These are phyloP conservation scores for Colletotrichum gigasporum DNA, from an alignment of 2,329 filamentous ascomycete species.

Conservation along the genomic window DNA sequence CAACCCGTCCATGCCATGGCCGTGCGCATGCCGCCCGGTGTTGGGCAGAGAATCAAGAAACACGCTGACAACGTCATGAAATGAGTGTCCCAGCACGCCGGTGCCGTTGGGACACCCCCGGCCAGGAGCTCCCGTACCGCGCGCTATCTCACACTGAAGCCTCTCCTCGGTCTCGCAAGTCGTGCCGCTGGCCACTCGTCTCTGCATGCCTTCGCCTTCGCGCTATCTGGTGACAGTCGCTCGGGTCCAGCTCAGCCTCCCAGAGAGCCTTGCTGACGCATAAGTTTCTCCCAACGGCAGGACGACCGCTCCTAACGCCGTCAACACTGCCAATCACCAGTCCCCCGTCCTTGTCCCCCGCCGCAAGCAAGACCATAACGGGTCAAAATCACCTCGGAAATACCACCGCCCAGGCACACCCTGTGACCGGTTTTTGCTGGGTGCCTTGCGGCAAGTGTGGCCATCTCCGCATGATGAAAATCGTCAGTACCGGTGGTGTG, in stretches of 20 bases:
- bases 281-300: constrained; percentile 6
- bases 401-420: neutral
- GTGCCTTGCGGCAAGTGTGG: neutral
- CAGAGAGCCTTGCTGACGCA: constrained; percentile 4
- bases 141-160: neutral
- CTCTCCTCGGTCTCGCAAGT: neutral
- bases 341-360: neutral
- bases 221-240: constrained; percentile 12
- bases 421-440: neutral
- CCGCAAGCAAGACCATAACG: constrained; percentile 12
- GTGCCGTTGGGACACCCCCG: neutral
- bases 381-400: neutral
- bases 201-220: constrained; percentile 4
- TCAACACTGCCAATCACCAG: constrained; percentile 8
- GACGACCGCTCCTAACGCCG: constrained; percentile 4
- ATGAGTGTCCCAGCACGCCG: neutral
- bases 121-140: neutral
- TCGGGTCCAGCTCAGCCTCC: constrained; percentile 12
- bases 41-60: neutral
- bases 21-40: neutral
- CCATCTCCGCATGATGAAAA: constrained; percentile 7
- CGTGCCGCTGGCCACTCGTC: neutral
- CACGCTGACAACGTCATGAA: neutral
- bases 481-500: constrained; percentile 8
- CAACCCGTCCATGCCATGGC: neutral